A percentile compares a stretch with the other conserved stretches of the same genome.
Conservation (phyloP, 2,329 filamentous ascomycete species). For the Lachnellula occidentalis region DNA sequence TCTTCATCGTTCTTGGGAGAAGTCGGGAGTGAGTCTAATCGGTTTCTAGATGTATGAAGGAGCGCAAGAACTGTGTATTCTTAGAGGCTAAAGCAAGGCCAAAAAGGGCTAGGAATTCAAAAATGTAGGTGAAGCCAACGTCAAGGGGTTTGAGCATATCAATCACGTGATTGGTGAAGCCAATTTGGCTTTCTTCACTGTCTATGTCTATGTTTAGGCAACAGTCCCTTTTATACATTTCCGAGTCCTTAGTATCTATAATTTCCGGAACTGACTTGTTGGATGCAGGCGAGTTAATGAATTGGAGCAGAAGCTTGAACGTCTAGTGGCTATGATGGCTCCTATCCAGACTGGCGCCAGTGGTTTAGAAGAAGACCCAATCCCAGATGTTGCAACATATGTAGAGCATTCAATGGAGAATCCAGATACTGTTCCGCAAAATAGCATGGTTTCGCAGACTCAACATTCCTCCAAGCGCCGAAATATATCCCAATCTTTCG, state of each 20-base stretch:
- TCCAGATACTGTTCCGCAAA: background rate
- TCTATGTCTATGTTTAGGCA: too few species aligned
- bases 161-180: too few species aligned
- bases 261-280: background rate
- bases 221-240: too few species aligned
- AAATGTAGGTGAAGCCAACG: constrained; percentile 33
- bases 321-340: constrained; percentile 5
- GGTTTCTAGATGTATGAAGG: background rate
- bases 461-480: background rate
- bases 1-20: background rate
- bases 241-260: too few species aligned
- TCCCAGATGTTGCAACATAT: background rate
- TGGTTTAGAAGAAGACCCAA: constrained; percentile 46
- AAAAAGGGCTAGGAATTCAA: constrained; percentile 39
- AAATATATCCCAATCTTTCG: background rate
- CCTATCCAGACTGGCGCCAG: constrained; percentile 37
- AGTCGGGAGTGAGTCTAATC: background rate
- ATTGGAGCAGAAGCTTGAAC: constrained; percentile 22
- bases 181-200: too few species aligned
- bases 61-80: constrained; percentile 33
- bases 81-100: constrained; percentile 43
- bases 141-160: background rate
- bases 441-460: background rate
- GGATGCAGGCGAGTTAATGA: constrained; percentile 16
- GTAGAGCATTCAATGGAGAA: background rate